Percentiles rank a stretch among this genome's conserved stretches.
Conservation (phyloP, 495 filamentous ascomycete genomes). For the Tuber microsphaerosporum region DNA sequence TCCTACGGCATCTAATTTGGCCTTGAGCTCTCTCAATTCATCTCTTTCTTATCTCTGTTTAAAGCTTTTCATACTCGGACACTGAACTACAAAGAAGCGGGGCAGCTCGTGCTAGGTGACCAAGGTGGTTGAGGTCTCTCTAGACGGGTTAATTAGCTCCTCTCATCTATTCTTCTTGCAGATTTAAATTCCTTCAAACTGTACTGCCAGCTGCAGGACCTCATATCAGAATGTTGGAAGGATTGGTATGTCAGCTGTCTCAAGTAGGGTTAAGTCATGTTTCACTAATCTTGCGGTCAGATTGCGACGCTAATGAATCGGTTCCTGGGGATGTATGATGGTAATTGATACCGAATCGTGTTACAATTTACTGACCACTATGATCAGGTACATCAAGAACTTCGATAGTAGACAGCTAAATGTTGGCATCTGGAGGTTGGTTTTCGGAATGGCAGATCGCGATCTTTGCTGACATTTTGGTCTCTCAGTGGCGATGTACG, state of each 20-base stretch:
- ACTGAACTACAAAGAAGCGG: background rate
- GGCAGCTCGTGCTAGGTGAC: background rate
- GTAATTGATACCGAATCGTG: background rate
- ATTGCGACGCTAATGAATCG: constrained; percentile 87
- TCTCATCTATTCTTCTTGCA: background rate
- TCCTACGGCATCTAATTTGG: background rate
- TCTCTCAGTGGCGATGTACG: constrained; percentile 71
- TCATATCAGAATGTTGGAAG: constrained; percentile 54
- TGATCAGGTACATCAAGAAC: constrained; percentile 65
- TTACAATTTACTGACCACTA: constrained; percentile 1
- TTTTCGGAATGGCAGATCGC: background rate
- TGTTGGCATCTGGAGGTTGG: constrained; percentile 79
- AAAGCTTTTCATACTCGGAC: background rate
- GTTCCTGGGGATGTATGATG: constrained; percentile 86
- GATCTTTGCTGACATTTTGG: constrained; percentile 7
- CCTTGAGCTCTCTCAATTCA: background rate
- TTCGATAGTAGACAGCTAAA: constrained; percentile 95
- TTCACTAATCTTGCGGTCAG: constrained; percentile 45
- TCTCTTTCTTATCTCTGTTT: background rate
- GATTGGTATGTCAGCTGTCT: constrained; percentile 46
- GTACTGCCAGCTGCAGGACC: constrained; percentile 15
- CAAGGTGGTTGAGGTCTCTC: background rate
- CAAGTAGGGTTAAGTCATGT: background rate
- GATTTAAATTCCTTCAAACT: constrained; percentile 4
- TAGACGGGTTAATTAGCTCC: background rate